Base-by-base conservation (phyloP, 2,329 filamentous ascomycete species). In the Colletotrichum sp. region DNA sequence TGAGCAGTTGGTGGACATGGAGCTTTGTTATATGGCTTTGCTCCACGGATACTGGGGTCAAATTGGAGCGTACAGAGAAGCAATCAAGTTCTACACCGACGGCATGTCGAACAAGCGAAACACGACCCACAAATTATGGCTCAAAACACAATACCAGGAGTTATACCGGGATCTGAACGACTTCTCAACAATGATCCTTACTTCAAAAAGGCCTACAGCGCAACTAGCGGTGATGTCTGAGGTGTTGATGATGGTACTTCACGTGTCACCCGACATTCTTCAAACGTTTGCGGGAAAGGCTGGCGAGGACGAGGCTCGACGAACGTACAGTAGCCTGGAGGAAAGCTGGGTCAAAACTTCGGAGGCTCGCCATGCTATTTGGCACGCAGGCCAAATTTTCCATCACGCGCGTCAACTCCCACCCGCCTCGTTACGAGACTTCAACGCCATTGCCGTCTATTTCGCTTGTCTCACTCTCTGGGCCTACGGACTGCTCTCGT, bases 271-370 rank as follows among this genome's bases (percentile, higher is more conserved):
- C 1, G 86, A 87, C 32, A 83, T 86, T 7, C 80, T 87, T 0
- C 85, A 87, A 13, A 80, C 85, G 2, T 86, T 87, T 27, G 85
- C 86, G 1, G 86, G 86, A 5, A 86, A 86, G 63, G 83, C 86
- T 25, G 85, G 85, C 6, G 82, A 83, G 13, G 82, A 85, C 27
- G 84, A 84, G 65, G 84, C 85, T 4, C 81, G 82, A 0, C 78
- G 80, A 9, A 82, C 83, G 0, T 84, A 83, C 30, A 80, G 83
- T 13, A 80, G 80, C 2, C 80, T 85, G 0, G 78, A 82, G 1
- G 81, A 84, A 34, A 76, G 70, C 48, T 87, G 85, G 84, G 83
- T 82, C 5, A 80, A 81, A 9, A 82, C 81, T 16, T 79, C 82
- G 22, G 80, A 83, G 15, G 83, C 84, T 1, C 81, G 86, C 3